Evolutionary conservation across 2,329 filamentous ascomycete species (phyloP).

Genomic region (Aspergillus puulaauensis): DNA sequence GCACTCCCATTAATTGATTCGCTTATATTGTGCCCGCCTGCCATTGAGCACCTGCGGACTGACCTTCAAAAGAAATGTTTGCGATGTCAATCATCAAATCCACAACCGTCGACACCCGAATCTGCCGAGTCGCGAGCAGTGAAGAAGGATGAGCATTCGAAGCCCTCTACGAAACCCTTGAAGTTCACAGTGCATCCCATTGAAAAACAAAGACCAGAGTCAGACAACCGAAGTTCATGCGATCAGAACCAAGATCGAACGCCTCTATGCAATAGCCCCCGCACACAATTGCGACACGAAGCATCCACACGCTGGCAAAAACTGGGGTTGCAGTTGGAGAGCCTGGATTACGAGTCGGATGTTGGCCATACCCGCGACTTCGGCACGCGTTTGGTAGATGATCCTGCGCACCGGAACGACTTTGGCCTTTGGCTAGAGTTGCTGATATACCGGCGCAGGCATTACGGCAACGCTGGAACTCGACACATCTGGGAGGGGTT

Average conservation of each 20-base stretch:
- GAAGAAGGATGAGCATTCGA: slow-evolving; percentile 1
- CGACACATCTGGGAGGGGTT: slow-evolving; percentile 43
- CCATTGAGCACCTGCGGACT: slow-evolving; percentile 33
- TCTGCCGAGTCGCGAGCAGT: slow-evolving; percentile 4
- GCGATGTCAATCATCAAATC: slow-evolving; percentile 26
- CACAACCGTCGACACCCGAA: slow-evolving; percentile 11
- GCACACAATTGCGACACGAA: background rate
- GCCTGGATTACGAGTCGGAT: slow-evolving; percentile 44
- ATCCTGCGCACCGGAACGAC: slow-evolving; percentile 30
- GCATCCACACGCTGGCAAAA: slow-evolving; percentile 10
- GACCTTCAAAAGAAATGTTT: slow-evolving; percentile 24
- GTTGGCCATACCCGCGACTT: slow-evolving; percentile 36
- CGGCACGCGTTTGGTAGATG: slow-evolving; percentile 41
- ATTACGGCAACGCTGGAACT: slow-evolving; percentile 43
- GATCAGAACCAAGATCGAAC: no score
- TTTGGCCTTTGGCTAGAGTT: slow-evolving; percentile 47
- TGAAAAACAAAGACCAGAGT: background rate
- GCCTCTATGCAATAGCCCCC: background rate
- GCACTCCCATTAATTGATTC: slow-evolving; percentile 38
- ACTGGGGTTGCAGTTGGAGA: slow-evolving; percentile 32
- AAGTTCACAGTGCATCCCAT: slow-evolving; percentile 6
- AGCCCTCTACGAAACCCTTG: background rate
- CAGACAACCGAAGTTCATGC: no score
- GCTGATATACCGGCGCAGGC: slow-evolving; percentile 43
- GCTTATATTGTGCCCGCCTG: slow-evolving; percentile 29